phyloP scores from a whole-genome alignment of 1,284 basidiomycete species.

The Ustilago vetiveriae region DNA sequence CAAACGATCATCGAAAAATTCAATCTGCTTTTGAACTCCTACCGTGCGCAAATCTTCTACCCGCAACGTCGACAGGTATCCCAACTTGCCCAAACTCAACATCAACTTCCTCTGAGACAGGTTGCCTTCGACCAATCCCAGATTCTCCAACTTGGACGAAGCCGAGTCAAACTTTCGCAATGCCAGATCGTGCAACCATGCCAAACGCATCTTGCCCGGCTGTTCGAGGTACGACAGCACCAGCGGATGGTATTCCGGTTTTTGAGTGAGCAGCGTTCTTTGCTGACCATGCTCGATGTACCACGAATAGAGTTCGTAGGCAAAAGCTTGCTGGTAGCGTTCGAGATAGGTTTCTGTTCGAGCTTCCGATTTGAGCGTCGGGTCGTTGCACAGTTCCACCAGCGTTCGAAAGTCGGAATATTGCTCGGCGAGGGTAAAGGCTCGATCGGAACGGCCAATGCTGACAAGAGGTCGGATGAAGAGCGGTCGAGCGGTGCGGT shows the following conservation, averaged over 20 bases:
- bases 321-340: conserved; percentile 83
- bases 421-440: conserved; percentile 83
- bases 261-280: conserved; percentile 79
- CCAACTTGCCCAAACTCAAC: conserved; percentile 88
- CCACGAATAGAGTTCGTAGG: conserved; percentile 83
- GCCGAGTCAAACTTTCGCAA: conserved; percentile 77
- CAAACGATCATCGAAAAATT: conserved; percentile 70
- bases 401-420: conserved; percentile 85
- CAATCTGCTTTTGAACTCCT: conserved; percentile 62
- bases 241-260: conserved; percentile 73
- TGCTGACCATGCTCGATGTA: conserved; percentile 74
- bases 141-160: conserved; percentile 72
- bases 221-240: conserved; percentile 80
- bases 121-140: conserved; percentile 72
- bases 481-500: conserved; percentile 76
- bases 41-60: conserved; percentile 35
- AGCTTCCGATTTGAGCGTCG: conserved; percentile 49
- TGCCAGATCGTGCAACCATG: conserved; percentile 90
- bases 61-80: conserved; percentile 74
- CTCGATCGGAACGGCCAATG: conserved; percentile 75
- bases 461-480: conserved; percentile 79
- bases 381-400: conserved; percentile 80
- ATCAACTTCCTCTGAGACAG: conserved; percentile 74
- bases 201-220: conserved; percentile 73
- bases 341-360: conserved; percentile 76